Conservation (phyloP, 169 alveolate species). For the Plasmodium relictum region DNA sequence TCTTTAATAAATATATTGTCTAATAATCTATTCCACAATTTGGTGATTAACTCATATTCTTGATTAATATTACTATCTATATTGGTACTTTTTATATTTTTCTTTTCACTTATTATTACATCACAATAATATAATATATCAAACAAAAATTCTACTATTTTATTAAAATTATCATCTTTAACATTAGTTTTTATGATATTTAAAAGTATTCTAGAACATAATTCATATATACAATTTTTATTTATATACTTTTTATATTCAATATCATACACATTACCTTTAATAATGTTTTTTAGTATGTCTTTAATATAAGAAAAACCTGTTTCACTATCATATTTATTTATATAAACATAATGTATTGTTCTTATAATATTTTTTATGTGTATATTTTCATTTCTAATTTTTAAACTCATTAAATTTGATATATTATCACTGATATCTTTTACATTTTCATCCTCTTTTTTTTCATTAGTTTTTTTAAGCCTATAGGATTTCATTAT, state of each 20-base stretch:
- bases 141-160: conserved; percentile 66
- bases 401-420: conserved; percentile 32
- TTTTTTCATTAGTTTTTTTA: conserved; percentile 18
- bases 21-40: conserved; percentile 80
- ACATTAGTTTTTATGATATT: conserved; percentile 42
- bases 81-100: background rate
- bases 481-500: conserved; percentile 36
- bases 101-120: conserved; percentile 38
- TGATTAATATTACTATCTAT: background rate
- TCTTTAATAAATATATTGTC: conserved; percentile 78
- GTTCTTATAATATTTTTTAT: conserved; percentile 69
- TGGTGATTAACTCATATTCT: conserved; percentile 60
- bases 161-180: conserved; percentile 69
- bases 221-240: conserved; percentile 57
- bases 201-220: conserved; percentile 39
- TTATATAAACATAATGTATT: conserved; percentile 64
- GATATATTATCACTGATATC: conserved; percentile 3
- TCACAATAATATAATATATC: conserved; percentile 74
- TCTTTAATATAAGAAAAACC: conserved; percentile 73
- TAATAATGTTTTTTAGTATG: conserved; percentile 48
- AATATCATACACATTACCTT: conserved; percentile 64
- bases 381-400: conserved; percentile 66
- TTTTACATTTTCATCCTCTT: conserved; percentile 14
- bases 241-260: conserved; percentile 48
- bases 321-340: conserved; percentile 68